A percentile compares a stretch with the other conserved stretches of the same genome.
phyloP scores from a whole-genome alignment of 495 filamentous ascomycete species.

The Filosporella fistucella region DNA sequence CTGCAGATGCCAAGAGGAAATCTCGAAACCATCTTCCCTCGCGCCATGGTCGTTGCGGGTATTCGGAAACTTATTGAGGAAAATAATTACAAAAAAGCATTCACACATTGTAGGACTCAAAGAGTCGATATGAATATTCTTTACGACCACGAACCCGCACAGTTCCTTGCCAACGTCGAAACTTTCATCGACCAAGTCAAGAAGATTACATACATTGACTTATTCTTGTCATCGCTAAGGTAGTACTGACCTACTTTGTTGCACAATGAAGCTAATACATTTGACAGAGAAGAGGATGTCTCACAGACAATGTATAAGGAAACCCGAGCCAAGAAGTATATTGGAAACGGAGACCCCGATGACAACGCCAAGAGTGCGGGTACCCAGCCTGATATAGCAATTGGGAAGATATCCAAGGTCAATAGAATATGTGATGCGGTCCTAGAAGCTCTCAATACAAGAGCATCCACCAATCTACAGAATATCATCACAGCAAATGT shows the following conservation, averaged over 20 bases:
- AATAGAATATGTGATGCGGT: slow-evolving; percentile 89
- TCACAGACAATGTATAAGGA: slow-evolving; percentile 91
- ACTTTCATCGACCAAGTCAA: slow-evolving; percentile 84
- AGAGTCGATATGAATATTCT: slow-evolving; percentile 97
- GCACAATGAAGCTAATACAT: slow-evolving; percentile 18
- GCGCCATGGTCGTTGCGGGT: slow-evolving; percentile 86
- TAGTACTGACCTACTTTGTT: slow-evolving; percentile 33
- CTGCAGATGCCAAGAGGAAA: slow-evolving; percentile 95
- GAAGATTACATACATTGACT: slow-evolving; percentile 79
- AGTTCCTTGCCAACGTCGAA: slow-evolving; percentile 71
- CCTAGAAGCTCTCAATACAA: slow-evolving; percentile 56
- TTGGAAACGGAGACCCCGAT: slow-evolving; percentile 18
- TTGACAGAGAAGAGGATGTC: slow-evolving; percentile 80
- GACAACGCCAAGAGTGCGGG: slow-evolving; percentile 5
- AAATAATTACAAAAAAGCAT: slow-evolving; percentile 79
- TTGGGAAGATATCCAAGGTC: slow-evolving; percentile 51
- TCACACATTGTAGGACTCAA: slow-evolving; percentile 82
- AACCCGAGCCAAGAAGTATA: slow-evolving; percentile 43
- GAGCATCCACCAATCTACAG: slow-evolving; percentile 68
- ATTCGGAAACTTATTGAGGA: slow-evolving; percentile 73
- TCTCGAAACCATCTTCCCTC: slow-evolving; percentile 89
- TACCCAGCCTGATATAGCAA: background rate
- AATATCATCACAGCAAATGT: slow-evolving; percentile 93
- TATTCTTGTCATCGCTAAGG: slow-evolving; percentile 88
- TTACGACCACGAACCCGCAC: slow-evolving; percentile 82